A percentile compares a stretch with the other conserved stretches of the same genome.
These are phyloP conservation scores for Taphrina sp. DNA, from an alignment of 1,139 yeast species.

Conservation along the genomic window DNA sequence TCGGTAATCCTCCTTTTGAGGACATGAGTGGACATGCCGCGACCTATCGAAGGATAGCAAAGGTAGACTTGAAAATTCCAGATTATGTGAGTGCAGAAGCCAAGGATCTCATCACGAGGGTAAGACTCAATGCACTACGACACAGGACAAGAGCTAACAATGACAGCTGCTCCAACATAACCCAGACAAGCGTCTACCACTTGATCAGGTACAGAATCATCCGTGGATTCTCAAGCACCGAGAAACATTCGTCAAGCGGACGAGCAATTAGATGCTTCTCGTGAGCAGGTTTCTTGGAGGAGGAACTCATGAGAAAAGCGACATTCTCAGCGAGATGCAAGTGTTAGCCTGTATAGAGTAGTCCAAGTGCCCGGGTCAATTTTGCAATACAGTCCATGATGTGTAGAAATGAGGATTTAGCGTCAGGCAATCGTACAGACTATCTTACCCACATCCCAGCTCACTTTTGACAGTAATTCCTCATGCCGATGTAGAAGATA, in stretches of 20 bases:
- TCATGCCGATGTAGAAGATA: too few species aligned
- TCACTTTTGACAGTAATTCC: too few species aligned
- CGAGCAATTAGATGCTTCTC: slow-evolving; percentile 17
- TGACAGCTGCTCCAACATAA: slow-evolving; percentile 57
- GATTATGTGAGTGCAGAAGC: slow-evolving; percentile 69
- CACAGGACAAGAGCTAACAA: background rate
- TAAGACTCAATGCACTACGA: slow-evolving; percentile 32
- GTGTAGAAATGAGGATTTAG: too few species aligned
- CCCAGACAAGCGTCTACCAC: slow-evolving; percentile 63
- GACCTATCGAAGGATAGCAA: slow-evolving; percentile 75
- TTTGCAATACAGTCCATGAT: too few species aligned
- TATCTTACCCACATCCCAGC: too few species aligned
- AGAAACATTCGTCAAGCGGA: slow-evolving; percentile 28
- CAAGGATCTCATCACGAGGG: slow-evolving; percentile 60
- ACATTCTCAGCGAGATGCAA: too few species aligned
- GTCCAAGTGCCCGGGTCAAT: too few species aligned
- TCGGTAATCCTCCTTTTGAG: slow-evolving; percentile 89
- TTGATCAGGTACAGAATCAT: slow-evolving; percentile 64
- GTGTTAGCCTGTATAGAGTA: too few species aligned
- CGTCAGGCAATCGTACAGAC: too few species aligned
- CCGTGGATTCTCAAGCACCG: slow-evolving; percentile 78
- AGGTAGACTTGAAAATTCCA: slow-evolving; percentile 74
- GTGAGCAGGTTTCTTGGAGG: too few species aligned
- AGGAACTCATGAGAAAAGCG: too few species aligned
- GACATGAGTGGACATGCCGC: slow-evolving; percentile 62